Conservation (phyloP, 257 asterid species). For the Striga asiatica region DNA sequence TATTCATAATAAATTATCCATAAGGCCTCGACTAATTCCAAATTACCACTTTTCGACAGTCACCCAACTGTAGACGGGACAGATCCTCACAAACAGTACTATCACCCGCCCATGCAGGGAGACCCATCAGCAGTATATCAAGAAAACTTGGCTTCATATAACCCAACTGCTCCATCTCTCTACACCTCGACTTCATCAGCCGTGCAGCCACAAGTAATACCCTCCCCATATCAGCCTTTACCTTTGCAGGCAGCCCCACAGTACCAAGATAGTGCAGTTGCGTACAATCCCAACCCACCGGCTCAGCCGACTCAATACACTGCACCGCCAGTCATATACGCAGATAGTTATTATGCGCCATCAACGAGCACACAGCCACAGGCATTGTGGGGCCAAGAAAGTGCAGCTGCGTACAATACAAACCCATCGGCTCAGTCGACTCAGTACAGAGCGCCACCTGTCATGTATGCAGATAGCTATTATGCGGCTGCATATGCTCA, state of each 20-base stretch:
- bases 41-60: too few relatives aligned
- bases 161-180: slow-evolving; percentile 14
- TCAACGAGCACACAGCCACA: too few relatives aligned
- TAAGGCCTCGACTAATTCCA: too few relatives aligned
- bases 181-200: slow-evolving; percentile 11
- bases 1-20: too few relatives aligned
- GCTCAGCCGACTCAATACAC: background rate
- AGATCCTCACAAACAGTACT: slow-evolving; percentile 15
- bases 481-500: background rate
- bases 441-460: background rate
- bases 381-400: too few relatives aligned
- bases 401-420: background rate
- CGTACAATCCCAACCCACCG: background rate
- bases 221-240: slow-evolving; percentile 12
- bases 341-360: background rate
- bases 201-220: slow-evolving; percentile 19
- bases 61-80: slow-evolving; percentile 13
- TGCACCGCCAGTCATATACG: too few relatives aligned
- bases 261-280: background rate
- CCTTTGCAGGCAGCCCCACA: background rate
- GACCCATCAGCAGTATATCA: slow-evolving; percentile 5
- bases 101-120: slow-evolving; percentile 14
- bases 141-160: slow-evolving; percentile 17
- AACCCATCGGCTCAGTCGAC: background rate
- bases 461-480: background rate